Evolutionary conservation across 2,329 filamentous ascomycete genomes (phyloP), one percentile per base, ranked within the genome.

Genomic region (Cladophialophora psammophila): DNA sequence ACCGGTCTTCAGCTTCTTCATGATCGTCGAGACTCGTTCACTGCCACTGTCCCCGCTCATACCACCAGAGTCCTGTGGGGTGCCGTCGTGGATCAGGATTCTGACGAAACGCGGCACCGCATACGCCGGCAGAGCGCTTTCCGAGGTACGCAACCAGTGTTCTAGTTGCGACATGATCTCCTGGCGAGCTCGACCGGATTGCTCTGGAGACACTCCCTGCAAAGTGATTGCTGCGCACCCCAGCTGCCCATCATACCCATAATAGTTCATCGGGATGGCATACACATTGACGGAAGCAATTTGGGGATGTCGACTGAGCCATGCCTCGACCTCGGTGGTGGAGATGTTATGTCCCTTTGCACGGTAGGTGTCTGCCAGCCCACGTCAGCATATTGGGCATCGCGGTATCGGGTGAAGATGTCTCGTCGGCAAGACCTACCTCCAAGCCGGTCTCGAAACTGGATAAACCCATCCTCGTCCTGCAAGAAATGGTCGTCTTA

Each of bases 341-440:
- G 90, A 92, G 1, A 94, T 90, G 73, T 94, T 94, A 77, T 94
- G 91, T 61, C 88, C 89, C 80, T 95, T 84, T 82, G 83, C 85
- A 6, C 84, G 77, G 74, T 83, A 86, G 0, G 84, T 85, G 68
- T 86, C 84, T 50, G 20, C 45, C 18, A 13, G 20, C 5, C 45
- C 13, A 18, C 18, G 20, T 50, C 45, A 50, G 45, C 20, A 50
- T 26, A 12, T 50, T 12, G 3, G 26, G 18, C 45, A 50, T 50
- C 26, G 2, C 12, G 18, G 45, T 10, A 12, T 8, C 45, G 10
- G 20, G 26, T 9, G 20, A 12, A 13, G 9, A 5, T 10, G 18
- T 50, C 20, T 50, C 45, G 13, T 50, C 10, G 18, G 26, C 20
- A 50, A 5, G 6, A 50, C 45, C 18, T 50, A 50, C 45, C 45